These are phyloP conservation scores for Neonectria neomacrospora DNA, from an alignment of 2,329 filamentous ascomycete genomes.

Conservation along the genomic window DNA sequence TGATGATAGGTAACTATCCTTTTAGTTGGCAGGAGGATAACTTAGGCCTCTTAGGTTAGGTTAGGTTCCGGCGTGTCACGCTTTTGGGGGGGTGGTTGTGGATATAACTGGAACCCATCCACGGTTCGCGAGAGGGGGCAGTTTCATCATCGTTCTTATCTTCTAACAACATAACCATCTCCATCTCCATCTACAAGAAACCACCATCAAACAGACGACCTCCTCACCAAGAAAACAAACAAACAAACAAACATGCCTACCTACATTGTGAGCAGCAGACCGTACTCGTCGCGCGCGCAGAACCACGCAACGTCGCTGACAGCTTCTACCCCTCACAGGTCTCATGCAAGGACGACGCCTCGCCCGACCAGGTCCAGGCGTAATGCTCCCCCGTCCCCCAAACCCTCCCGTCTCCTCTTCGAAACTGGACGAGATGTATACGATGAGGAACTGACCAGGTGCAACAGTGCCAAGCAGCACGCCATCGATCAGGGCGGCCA, in stretches of 20 bases:
- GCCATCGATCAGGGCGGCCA: constrained; percentile 81
- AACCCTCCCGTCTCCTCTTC: background rate
- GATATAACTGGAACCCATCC: constrained; percentile 41
- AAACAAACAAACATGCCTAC: constrained; percentile 59
- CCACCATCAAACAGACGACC: constrained; percentile 2
- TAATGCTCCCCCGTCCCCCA: constrained; percentile 51
- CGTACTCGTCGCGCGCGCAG: background rate
- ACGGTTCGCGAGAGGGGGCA: constrained; percentile 17
- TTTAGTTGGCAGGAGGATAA: background rate
- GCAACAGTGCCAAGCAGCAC: constrained; percentile 78
- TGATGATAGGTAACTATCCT: constrained; percentile 13
- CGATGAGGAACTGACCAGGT: background rate
- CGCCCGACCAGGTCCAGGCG: constrained; percentile 74
- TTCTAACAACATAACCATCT: constrained; percentile 29
- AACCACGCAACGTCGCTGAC: constrained; percentile 28
- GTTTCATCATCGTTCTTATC: constrained; percentile 16
- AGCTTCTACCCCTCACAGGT: constrained; percentile 64
- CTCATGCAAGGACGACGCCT: constrained; percentile 78
- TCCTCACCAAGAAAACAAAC: constrained; percentile 25
- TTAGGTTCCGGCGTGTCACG: constrained; percentile 39
- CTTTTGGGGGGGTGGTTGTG: constrained; percentile 30
- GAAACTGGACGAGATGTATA: background rate
- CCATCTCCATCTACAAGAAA: constrained; percentile 7
- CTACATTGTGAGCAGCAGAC: constrained; percentile 61
- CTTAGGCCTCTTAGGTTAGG: constrained; percentile 19